Percentiles rank a stretch among this genome's conserved stretches.
Conservation (phyloP, 2,329 filamentous ascomycete species). For the Huntiella savannae region DNA sequence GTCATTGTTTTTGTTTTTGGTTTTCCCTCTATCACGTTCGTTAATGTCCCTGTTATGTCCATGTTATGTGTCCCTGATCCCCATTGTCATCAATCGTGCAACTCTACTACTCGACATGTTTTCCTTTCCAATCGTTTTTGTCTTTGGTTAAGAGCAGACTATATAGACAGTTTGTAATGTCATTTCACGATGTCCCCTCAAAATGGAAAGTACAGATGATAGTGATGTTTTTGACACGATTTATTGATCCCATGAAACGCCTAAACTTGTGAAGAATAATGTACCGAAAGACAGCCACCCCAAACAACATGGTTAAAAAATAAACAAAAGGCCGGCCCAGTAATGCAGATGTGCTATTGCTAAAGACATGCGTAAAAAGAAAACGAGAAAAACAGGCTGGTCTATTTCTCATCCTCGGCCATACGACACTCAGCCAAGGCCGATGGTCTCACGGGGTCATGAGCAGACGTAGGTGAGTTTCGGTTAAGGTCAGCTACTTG, state of each 20-base stretch:
- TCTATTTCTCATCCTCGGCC: not conserved
- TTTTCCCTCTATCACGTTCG: conserved; percentile 5
- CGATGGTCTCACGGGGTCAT: conserved; percentile 26
- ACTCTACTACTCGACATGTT: not conserved
- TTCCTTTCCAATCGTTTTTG: too few species aligned
- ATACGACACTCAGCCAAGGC: conserved; percentile 22
- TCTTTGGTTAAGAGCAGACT: too few species aligned
- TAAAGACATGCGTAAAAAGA: not conserved
- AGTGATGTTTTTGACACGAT: too few species aligned
- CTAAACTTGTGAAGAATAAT: too few species aligned
- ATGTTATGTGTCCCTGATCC: not conserved
- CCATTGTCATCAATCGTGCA: not conserved
- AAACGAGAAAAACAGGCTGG: not conserved
- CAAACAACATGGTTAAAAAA: too few species aligned
- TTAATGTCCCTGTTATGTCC: not conserved
- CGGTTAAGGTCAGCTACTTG: conserved; percentile 28
- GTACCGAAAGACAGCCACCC: too few species aligned
- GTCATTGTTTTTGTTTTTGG: not conserved
- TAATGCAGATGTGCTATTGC: not conserved
- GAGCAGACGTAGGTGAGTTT: conserved; percentile 21
- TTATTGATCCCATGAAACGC: too few species aligned
- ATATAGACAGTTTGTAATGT: too few species aligned
- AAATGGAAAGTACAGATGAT: too few species aligned
- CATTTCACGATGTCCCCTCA: too few species aligned
- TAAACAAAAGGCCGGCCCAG: too few species aligned